A percentile compares a stretch with the other conserved stretches of the same genome.
Conservation (phyloP, 2,329 filamentous ascomycete species). For the Tolypocladium nubicola region DNA sequence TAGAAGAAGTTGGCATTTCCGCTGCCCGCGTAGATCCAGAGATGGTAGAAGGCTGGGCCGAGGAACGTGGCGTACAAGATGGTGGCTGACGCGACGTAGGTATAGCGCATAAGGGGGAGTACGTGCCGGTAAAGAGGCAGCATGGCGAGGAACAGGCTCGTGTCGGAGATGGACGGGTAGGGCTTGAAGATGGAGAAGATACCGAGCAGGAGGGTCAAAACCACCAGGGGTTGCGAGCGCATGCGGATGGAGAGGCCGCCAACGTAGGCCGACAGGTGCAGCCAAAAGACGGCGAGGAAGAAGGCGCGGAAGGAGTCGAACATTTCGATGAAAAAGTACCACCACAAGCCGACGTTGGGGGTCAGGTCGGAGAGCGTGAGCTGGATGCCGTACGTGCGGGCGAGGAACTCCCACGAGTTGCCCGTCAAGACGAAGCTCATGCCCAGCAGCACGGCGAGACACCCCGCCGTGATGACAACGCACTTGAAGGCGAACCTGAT, state of each 20-base stretch:
- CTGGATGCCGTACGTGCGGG: constrained; percentile 86
- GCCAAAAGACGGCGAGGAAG: constrained; percentile 96
- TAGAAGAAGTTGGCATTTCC: constrained; percentile 99
- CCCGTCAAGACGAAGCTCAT: constrained; percentile 65
- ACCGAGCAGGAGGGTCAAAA: constrained; percentile 73
- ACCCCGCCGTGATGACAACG: constrained; percentile 39
- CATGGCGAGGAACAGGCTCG: constrained; percentile 73
- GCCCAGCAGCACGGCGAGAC: constrained; percentile 51
- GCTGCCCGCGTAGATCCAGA: constrained; percentile 97
- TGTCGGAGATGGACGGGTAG: constrained; percentile 87
- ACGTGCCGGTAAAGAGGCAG: constrained; percentile 83
- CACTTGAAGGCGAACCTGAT: constrained; percentile 44
- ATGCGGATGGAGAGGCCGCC: constrained; percentile 76
- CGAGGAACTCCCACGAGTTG: constrained; percentile 77
- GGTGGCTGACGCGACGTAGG: constrained; percentile 73
- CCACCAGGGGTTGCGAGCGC: constrained; percentile 75
- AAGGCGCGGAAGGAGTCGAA: constrained; percentile 97
- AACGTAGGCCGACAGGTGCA: constrained; percentile 85
- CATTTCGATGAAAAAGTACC: constrained; percentile 99
- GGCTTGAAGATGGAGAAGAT: constrained; percentile 95
- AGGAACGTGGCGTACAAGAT: constrained; percentile 82
- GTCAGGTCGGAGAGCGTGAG: constrained; percentile 85
- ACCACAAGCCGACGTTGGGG: constrained; percentile 94
- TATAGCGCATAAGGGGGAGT: constrained; percentile 88
- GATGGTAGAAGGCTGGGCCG: constrained; percentile 88